Base-by-base conservation (phyloP, 257 asterid genomes). In the Penstemon barbatus region DNA sequence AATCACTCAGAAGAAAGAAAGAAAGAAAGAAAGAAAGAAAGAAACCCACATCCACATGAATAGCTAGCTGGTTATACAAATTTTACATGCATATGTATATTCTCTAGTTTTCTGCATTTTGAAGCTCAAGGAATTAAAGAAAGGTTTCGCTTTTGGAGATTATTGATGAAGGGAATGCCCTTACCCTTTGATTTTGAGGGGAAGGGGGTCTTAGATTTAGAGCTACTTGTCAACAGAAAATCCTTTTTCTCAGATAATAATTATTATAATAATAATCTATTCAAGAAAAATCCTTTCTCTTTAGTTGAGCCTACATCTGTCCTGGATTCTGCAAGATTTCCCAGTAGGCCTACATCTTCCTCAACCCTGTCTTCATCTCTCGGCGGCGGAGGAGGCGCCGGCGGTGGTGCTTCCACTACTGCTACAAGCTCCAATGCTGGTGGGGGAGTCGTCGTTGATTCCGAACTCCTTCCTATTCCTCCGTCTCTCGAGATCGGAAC, bases 151-250 rank as follows among this genome's bases (percentile, higher is more conserved):
- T 11, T 25, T 65, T 64, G 80, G 78, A 80, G 71, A 57, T 71
- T 57, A 33, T 71, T 80, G 85, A 89, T 85, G 96, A 90, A 82
- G 96, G 90, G 93, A 81, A 90, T 86, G 89, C 97, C 99, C 97
- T 90, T 93, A 73, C 87, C 97, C 97, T 87, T 83, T 81, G 90
- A 86, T 71, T 86, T 85, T 83, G 80, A 89, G 87, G 95, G 92
- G 87, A 82, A 90, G 89, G 97, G 95, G 89, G 93, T 77, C 74
- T 71, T 87, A 41, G 84, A 89, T 49, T 83, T 86, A 8, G 86
- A 81, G 37, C 36, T 7, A 46, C 73, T 66, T 49, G 49, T 84
- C 65, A 78, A 71, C 51, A 68, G 9, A 39, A 73, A 40, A 25
- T 57, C 39, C 18, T 78, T 74, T 61, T 43, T 72, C 37, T 38